phyloP scores from a whole-genome alignment of 2,329 filamentous ascomycete species.

The Talaromyces pinophilus region DNA sequence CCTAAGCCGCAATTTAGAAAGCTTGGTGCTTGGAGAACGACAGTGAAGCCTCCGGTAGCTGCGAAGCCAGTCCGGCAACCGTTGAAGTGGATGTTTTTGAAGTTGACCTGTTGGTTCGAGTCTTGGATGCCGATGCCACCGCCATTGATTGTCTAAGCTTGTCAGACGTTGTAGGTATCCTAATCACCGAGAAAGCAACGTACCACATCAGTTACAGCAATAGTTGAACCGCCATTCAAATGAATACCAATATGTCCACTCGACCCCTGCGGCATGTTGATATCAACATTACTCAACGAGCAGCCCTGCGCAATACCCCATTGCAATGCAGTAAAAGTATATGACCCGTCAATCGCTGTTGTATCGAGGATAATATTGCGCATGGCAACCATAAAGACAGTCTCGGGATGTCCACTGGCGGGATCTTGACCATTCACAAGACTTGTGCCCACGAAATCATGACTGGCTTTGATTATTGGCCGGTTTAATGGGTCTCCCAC shows the following conservation, averaged over 20 bases:
- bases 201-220: conserved; percentile 32
- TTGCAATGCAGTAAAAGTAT: conserved; percentile 37
- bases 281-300: conserved; percentile 41
- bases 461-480: conserved; percentile 56
- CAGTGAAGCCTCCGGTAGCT: conserved; percentile 39
- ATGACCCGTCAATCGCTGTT: conserved; percentile 31
- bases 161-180: background rate
- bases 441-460: conserved; percentile 56
- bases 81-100: conserved; percentile 57
- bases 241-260: conserved; percentile 39
- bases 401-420: conserved; percentile 30
- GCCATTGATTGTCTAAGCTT: conserved; percentile 28
- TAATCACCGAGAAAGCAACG: background rate
- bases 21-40: conserved; percentile 29
- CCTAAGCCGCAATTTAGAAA: conserved; percentile 27
- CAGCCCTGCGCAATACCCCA: conserved; percentile 45
- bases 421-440: conserved; percentile 55
- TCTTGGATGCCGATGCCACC: conserved; percentile 36
- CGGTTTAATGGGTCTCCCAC: conserved; percentile 42
- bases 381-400: conserved; percentile 41
- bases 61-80: conserved; percentile 60
- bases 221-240: conserved; percentile 24
- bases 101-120: conserved; percentile 38
- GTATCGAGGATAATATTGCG: conserved; percentile 45
- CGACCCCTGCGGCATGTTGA: conserved; percentile 39